Percentiles rank a stretch among this genome's conserved stretches.
phyloP scores from a whole-genome alignment of 179 eudicot genomes.

The Silene noctiflora region DNA sequence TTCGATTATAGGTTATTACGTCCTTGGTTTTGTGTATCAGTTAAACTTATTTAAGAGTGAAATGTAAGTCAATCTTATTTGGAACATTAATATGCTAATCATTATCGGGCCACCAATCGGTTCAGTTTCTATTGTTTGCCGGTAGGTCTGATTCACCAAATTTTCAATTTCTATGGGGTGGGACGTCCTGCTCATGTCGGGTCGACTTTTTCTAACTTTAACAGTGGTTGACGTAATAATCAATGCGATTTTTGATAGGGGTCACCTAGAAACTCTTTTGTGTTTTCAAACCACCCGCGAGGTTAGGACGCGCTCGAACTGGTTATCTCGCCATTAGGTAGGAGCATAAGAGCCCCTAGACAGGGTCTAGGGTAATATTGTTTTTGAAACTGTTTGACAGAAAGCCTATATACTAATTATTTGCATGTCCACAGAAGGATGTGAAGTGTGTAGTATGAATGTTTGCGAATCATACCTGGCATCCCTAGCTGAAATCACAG shows the following conservation, averaged over 20 bases:
- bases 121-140: no score
- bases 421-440: constrained; percentile 5
- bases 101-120: no score
- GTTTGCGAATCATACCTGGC: constrained; percentile 37
- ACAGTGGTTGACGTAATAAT: no score
- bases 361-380: not conserved
- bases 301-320: not conserved
- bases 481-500: constrained; percentile 49
- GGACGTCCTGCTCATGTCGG: no score
- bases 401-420: not conserved
- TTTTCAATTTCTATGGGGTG: no score
- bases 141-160: no score
- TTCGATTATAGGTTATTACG: no score
- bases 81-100: no score
- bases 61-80: no score
- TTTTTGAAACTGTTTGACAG: not conserved
- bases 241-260: no score
- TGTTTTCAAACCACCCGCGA: not conserved
- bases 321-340: not conserved
- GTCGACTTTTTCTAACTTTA: not conserved
- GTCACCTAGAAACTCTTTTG: not conserved
- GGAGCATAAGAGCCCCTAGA: not conserved
- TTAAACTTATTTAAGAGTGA: no score
- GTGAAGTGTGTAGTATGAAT: not conserved
- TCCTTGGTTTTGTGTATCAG: no score